These are phyloP conservation scores for Dactylorhiza incarnata DNA, from an alignment of 106 monocot species.

Conservation along the genomic window DNA sequence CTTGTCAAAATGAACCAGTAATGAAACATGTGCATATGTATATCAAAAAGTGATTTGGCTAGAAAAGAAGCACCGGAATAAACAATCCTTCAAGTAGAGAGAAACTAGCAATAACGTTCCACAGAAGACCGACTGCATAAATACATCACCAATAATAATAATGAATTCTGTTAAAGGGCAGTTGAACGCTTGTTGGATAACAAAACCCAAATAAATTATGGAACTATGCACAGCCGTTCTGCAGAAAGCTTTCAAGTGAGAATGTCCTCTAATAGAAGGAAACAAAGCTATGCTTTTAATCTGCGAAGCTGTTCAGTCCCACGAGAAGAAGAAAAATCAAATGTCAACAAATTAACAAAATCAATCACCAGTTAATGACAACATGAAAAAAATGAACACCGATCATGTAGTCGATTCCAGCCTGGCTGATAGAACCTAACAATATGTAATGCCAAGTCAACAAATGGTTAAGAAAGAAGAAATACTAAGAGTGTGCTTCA, in stretches of 20 bases:
- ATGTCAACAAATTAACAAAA: conserved; percentile 3
- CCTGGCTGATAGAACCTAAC: too few species aligned
- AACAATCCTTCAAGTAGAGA: conserved; percentile 27
- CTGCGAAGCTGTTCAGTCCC: conserved; percentile 27
- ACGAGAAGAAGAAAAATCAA: not conserved
- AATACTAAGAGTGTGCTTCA: too few species aligned
- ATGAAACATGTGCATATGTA: conserved; percentile 7
- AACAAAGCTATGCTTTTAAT: conserved; percentile 29
- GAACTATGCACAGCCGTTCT: conserved; percentile 29
- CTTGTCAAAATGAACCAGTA: conserved; percentile 17
- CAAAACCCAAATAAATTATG: conserved; percentile 29
- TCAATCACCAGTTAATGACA: not conserved
- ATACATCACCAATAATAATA: conserved; percentile 21
- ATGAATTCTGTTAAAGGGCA: conserved; percentile 26
- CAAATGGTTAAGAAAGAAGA: too few species aligned
- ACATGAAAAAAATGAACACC: not conserved
- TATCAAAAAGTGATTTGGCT: conserved; percentile 9
- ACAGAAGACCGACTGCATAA: conserved; percentile 13
- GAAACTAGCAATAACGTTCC: conserved; percentile 14
- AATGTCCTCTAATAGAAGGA: conserved; percentile 21
- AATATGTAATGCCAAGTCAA: too few species aligned
- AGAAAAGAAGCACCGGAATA: conserved; percentile 15
- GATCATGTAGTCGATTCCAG: not conserved
- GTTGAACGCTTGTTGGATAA: conserved; percentile 26
- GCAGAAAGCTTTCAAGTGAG: conserved; percentile 42